A percentile compares a stretch with the other conserved stretches of the same genome.
These are phyloP conservation scores for Bondarzewia mesenterica DNA, from an alignment of 1,284 basidiomycete species.

Conservation along the genomic window DNA sequence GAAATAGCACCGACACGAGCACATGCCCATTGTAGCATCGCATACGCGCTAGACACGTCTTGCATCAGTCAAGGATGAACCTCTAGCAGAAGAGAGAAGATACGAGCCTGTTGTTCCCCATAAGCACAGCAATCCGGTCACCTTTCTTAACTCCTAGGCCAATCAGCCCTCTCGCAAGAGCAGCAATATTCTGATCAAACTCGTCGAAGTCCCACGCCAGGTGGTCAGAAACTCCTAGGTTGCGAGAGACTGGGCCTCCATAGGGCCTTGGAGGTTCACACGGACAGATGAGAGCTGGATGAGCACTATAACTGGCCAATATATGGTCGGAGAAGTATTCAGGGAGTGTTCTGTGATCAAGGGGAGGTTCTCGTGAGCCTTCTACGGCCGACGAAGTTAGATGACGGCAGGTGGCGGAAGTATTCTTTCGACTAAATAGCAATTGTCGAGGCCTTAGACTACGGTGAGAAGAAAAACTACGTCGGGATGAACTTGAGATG, in stretches of 20 bases:
- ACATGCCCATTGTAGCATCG: constrained; percentile 77
- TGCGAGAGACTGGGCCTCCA: constrained; percentile 46
- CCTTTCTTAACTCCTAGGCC: constrained; percentile 67
- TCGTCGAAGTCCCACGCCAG: constrained; percentile 72
- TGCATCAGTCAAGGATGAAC: not conserved
- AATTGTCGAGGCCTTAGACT: not conserved
- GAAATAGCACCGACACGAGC: constrained; percentile 74
- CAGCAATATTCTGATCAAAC: constrained; percentile 59
- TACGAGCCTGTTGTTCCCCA: constrained; percentile 82
- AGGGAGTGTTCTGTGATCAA: constrained; percentile 54
- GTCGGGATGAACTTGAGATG: no score
- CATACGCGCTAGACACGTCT: constrained; percentile 52
- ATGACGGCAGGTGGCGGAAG: not conserved
- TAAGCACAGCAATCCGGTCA: constrained; percentile 73
- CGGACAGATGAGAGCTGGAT: constrained; percentile 60
- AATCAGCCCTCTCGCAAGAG: constrained; percentile 65
- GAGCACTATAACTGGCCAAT: constrained; percentile 36
- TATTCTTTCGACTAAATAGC: not conserved
- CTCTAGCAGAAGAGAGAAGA: constrained; percentile 1
- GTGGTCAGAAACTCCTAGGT: constrained; percentile 38
- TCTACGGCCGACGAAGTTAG: constrained; percentile 39
- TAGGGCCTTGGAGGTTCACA: constrained; percentile 52
- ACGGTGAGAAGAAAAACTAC: no score
- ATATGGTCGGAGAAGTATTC: constrained; percentile 55
- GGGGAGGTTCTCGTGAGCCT: constrained; percentile 53